A percentile compares a stretch with the other conserved stretches of the same genome.
Conservation (phyloP, 768 basidiomycete species). For the Tylopilus intermedius region DNA sequence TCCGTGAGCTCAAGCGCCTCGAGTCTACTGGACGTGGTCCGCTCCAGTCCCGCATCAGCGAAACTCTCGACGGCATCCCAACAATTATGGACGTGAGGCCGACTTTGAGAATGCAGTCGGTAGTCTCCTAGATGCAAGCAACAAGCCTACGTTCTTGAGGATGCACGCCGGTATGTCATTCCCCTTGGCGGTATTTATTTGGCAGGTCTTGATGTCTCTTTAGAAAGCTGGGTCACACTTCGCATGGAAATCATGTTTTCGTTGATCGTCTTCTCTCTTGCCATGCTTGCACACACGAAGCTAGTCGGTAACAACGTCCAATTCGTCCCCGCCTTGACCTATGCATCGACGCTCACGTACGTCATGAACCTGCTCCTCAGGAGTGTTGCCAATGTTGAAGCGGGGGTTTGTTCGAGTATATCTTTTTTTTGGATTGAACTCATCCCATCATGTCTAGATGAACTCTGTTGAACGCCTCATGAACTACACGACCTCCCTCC, state of each 20-base stretch:
- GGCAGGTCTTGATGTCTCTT: neutral
- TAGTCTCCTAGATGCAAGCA: conserved; percentile 21
- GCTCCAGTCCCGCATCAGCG: conserved; percentile 49
- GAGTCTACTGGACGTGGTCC: conserved; percentile 44
- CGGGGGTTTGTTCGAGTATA: conserved; percentile 15
- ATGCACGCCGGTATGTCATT: conserved; percentile 20
- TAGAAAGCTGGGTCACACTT: conserved; percentile 31
- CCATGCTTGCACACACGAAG: conserved; percentile 26
- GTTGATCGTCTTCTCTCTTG: conserved; percentile 20
- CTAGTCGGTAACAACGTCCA: conserved; percentile 21
- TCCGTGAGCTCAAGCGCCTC: conserved; percentile 43
- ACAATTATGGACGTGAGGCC: conserved; percentile 38
- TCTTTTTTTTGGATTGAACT: neutral
- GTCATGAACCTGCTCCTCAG: conserved; percentile 27
- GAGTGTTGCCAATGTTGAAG: conserved; percentile 25
- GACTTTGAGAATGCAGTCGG: conserved; percentile 24
- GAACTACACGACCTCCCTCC: conserved; percentile 22
- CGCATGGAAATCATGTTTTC: conserved; percentile 30
- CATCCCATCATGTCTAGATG: conserved; percentile 14
- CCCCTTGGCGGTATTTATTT: neutral
- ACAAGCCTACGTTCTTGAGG: conserved; percentile 27
- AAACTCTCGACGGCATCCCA: conserved; percentile 43
- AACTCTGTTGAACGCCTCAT: conserved; percentile 28
- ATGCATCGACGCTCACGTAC: conserved; percentile 23
- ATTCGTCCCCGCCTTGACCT: conserved; percentile 28